phyloP scores from a whole-genome alignment of 2,329 filamentous ascomycete genomes.

The Fonsecaea pedrosoi region DNA sequence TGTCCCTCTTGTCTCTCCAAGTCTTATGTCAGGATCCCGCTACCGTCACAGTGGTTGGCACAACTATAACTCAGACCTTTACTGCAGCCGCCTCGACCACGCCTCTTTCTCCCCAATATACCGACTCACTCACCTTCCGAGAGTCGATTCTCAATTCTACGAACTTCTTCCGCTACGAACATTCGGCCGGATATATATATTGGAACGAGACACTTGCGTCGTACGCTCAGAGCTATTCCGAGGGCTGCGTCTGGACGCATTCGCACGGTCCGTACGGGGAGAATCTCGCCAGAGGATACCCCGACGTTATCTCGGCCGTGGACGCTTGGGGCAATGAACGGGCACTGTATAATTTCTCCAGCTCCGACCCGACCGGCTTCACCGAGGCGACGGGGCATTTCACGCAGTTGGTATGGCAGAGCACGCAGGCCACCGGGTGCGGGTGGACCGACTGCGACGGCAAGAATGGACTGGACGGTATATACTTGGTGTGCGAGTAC shows the following conservation, averaged over 20 bases:
- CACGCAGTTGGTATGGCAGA: slow-evolving; percentile 74
- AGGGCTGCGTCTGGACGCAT: slow-evolving; percentile 52
- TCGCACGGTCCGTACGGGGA: slow-evolving; percentile 66
- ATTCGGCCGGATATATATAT: slow-evolving; percentile 64
- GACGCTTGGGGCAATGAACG: slow-evolving; percentile 71
- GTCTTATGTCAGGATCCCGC: slow-evolving; percentile 29
- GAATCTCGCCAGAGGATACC: slow-evolving; percentile 73
- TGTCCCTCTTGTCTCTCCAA: slow-evolving; percentile 24
- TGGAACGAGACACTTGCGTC: slow-evolving; percentile 71
- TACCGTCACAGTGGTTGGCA: slow-evolving; percentile 40
- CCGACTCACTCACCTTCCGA: slow-evolving; percentile 51
- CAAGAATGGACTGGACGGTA: slow-evolving; percentile 54
- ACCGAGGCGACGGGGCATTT: slow-evolving; percentile 70
- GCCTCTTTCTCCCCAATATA: slow-evolving; percentile 51
- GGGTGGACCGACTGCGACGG: slow-evolving; percentile 53
- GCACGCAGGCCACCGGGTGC: slow-evolving; percentile 67
- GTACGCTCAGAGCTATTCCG: slow-evolving; percentile 61
- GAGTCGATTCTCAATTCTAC: slow-evolving; percentile 68
- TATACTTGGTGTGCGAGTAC: slow-evolving; percentile 75
- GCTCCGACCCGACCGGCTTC: slow-evolving; percentile 55
- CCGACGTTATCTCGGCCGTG: slow-evolving; percentile 65
- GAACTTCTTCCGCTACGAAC: slow-evolving; percentile 68
- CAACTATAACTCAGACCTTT: slow-evolving; percentile 39
- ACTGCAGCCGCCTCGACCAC: slow-evolving; percentile 39
- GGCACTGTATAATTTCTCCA: slow-evolving; percentile 64